A percentile compares a stretch with the other conserved stretches of the same genome.
phyloP scores from a whole-genome alignment of 164 flowering plant genomes.

The Chloranthus sessilifolius region DNA sequence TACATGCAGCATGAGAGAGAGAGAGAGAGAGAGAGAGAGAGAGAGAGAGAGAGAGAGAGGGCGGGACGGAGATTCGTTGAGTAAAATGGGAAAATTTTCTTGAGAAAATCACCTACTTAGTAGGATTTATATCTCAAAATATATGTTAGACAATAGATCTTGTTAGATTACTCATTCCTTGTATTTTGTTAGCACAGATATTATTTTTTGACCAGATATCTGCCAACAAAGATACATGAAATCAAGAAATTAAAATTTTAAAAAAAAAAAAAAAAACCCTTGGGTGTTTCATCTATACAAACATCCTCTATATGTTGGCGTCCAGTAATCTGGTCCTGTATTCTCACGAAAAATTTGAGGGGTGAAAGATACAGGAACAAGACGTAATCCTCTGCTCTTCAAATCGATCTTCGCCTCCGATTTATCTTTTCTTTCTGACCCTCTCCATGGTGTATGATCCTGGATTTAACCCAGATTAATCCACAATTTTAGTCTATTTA shows the following conservation, averaged over 20 bases:
- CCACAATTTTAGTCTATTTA: neutral
- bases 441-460: constrained; percentile 50
- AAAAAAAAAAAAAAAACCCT: neutral
- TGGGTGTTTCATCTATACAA: constrained; percentile 41
- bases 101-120: too few species aligned
- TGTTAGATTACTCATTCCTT: too few species aligned
- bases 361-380: constrained; percentile 57
- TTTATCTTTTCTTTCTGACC: constrained; percentile 43
- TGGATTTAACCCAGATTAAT: constrained; percentile 15
- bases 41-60: too few species aligned
- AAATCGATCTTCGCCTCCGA: constrained; percentile 38
- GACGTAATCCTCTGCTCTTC: constrained; percentile 57
- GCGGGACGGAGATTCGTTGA: too few species aligned
- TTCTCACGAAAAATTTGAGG: constrained; percentile 54
- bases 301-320: constrained; percentile 58
- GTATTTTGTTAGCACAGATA: neutral
- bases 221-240: neutral
- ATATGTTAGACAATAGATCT: too few species aligned
- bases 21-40: too few species aligned
- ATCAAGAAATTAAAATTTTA: constrained; percentile 2
- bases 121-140: neutral
- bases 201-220: constrained; percentile 2
- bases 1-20: too few species aligned
- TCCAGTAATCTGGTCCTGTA: constrained; percentile 63
- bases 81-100: too few species aligned